phyloP scores from a whole-genome alignment of 2,329 filamentous ascomycete species.

The Periconia macrospinosa region DNA sequence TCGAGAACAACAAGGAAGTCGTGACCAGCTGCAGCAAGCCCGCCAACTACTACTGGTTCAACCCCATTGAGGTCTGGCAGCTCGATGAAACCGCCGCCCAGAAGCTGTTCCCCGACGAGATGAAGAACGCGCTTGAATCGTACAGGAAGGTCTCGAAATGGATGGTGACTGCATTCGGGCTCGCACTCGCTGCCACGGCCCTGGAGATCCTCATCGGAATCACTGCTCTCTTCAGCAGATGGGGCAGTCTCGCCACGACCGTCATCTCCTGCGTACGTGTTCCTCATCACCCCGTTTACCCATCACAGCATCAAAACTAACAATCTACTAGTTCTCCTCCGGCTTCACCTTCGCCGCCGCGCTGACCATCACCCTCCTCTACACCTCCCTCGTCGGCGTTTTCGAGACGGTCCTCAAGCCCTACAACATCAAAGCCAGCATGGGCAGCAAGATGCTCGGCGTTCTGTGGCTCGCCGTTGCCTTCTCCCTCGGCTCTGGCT shows the following conservation, averaged over 20 bases:
- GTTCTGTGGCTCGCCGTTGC: constrained; percentile 78
- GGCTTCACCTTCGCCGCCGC: constrained; percentile 67
- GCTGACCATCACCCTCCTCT: constrained; percentile 73
- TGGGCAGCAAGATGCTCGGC: constrained; percentile 72
- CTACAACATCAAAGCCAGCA: constrained; percentile 68
- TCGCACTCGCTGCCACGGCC: constrained; percentile 70
- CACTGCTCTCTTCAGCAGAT: constrained; percentile 79
- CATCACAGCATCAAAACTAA: constrained; percentile 11
- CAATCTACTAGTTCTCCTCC: constrained; percentile 47
- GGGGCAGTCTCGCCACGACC: constrained; percentile 80
- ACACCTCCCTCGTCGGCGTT: constrained; percentile 68
- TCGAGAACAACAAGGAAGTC: constrained; percentile 53
- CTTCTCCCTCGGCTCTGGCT: constrained; percentile 71
- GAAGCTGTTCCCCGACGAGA: constrained; percentile 63
- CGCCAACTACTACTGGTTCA: constrained; percentile 75
- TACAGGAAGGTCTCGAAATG: constrained; percentile 77
- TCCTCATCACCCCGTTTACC: constrained; percentile 39
- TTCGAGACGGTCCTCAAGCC: constrained; percentile 67
- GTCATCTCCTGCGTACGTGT: constrained; percentile 68
- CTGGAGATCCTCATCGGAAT: constrained; percentile 77
- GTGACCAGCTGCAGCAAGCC: constrained; percentile 68
- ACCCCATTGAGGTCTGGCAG: constrained; percentile 67
- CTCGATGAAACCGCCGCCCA: constrained; percentile 58
- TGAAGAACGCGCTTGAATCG: constrained; percentile 68
- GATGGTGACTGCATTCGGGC: constrained; percentile 80